A percentile compares a stretch with the other conserved stretches of the same genome.
phyloP scores from a whole-genome alignment of 495 filamentous ascomycete species.

The Aspergillus homomorphus region DNA sequence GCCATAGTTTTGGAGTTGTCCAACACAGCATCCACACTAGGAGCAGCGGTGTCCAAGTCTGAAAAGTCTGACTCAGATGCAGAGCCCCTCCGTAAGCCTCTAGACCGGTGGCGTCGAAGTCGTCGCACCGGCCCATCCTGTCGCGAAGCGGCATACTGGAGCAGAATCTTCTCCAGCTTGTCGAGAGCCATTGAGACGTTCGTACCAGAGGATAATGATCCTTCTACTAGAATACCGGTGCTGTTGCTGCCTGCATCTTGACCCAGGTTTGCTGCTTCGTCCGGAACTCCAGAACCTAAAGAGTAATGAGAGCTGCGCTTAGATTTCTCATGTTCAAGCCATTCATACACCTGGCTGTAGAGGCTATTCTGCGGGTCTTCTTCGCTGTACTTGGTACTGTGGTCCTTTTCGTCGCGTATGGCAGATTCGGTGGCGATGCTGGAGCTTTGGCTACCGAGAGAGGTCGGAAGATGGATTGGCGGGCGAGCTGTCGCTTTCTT shows the following conservation, averaged over 20 bases:
- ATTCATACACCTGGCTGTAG: slow-evolving; percentile 69
- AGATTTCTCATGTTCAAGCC: slow-evolving; percentile 73
- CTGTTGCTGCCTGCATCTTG: slow-evolving; percentile 31
- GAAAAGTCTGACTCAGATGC: slow-evolving; percentile 79
- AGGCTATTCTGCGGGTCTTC: slow-evolving; percentile 44
- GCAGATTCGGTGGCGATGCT: slow-evolving; percentile 23
- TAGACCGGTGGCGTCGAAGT: slow-evolving; percentile 28
- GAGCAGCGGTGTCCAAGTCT: slow-evolving; percentile 68
- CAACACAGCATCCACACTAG: slow-evolving; percentile 71
- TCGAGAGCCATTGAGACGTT: slow-evolving; percentile 63
- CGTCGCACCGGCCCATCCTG: slow-evolving; percentile 36
- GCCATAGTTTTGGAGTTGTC: slow-evolving; percentile 86
- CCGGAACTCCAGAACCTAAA: slow-evolving; percentile 22
- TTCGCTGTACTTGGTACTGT: slow-evolving; percentile 23
- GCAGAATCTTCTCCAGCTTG: slow-evolving; percentile 64
- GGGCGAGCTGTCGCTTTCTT: slow-evolving; percentile 30
- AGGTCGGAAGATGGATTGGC: slow-evolving; percentile 25
- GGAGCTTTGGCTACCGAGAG: slow-evolving; percentile 31
- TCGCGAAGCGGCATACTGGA: slow-evolving; percentile 47
- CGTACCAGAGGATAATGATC: slow-evolving; percentile 44
- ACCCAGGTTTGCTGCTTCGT: slow-evolving; percentile 23
- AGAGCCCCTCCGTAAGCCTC: slow-evolving; percentile 39
- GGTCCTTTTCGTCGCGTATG: slow-evolving; percentile 28
- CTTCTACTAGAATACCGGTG: slow-evolving; percentile 24
- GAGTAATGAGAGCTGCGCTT: slow-evolving; percentile 54